Percentiles rank a stretch among this genome's conserved stretches.
Evolutionary conservation across 1,284 basidiomycete species (phyloP).

Genomic region (Trametes hirsuta): DNA sequence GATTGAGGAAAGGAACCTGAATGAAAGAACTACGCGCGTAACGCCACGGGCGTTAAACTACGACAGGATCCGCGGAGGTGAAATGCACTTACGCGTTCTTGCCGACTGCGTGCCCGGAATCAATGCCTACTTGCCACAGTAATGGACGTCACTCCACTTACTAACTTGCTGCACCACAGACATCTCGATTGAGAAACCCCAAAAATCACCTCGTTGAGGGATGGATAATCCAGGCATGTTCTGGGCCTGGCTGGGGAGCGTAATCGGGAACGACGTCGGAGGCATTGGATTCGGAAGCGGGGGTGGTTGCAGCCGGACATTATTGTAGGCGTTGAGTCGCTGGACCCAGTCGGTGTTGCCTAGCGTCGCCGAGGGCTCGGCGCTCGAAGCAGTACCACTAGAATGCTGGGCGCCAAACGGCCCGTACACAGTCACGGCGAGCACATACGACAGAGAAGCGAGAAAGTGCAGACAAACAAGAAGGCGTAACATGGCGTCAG

Average conservation of each 20-base stretch:
- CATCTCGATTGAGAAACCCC: conserved; percentile 76
- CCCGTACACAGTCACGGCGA: conserved; percentile 22
- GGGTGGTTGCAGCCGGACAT: conserved; percentile 24
- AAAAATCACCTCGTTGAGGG: conserved; percentile 59
- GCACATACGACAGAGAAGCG: not conserved
- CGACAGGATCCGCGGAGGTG: not conserved
- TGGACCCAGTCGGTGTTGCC: conserved; percentile 14
- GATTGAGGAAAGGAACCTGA: conserved; percentile 71
- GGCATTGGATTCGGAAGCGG: conserved; percentile 20
- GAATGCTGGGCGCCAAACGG: conserved; percentile 12
- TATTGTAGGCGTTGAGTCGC: conserved; percentile 27
- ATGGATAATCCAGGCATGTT: conserved; percentile 49
- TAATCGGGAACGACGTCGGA: conserved; percentile 29
- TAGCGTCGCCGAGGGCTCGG: conserved; percentile 3
- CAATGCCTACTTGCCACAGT: not conserved
- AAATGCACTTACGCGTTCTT: conserved; percentile 46
- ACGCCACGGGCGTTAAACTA: not conserved
- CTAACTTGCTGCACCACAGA: conserved; percentile 67
- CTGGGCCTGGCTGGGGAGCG: conserved; percentile 25
- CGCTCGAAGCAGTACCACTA: conserved; percentile 1
- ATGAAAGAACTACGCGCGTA: conserved; percentile 43
- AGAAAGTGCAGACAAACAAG: not conserved
- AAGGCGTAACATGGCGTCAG: not conserved
- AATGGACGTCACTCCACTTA: conserved; percentile 40
- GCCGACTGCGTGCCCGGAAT: conserved; percentile 45